Conservation (phyloP, 805 yeast species). For the Saccharomycodes ludwigii region DNA sequence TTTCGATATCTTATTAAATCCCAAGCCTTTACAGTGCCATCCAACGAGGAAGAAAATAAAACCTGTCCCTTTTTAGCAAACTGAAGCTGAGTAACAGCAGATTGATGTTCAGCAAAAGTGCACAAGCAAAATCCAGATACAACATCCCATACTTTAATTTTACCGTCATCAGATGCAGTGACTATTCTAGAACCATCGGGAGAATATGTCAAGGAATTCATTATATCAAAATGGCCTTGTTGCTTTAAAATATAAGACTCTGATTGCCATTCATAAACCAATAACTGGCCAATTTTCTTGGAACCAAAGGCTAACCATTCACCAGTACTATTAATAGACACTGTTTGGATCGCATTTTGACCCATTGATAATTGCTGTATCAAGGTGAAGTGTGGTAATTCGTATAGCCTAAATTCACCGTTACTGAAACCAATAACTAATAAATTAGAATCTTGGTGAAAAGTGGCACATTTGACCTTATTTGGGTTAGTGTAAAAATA, state of each 20-base stretch:
- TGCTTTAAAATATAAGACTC: constrained; percentile 91
- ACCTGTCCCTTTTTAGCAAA: constrained; percentile 89
- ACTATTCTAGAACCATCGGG: constrained; percentile 91
- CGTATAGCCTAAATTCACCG: constrained; percentile 88
- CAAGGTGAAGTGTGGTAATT: constrained; percentile 65
- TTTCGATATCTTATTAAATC: constrained; percentile 87
- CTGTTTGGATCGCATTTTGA: constrained; percentile 76
- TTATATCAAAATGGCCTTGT: constrained; percentile 92
- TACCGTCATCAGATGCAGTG: constrained; percentile 94
- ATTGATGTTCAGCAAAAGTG: constrained; percentile 82
- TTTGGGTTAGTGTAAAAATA: constrained; percentile 54
- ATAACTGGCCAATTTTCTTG: constrained; percentile 74
- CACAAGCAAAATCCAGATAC: constrained; percentile 84
- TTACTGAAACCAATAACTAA: constrained; percentile 80
- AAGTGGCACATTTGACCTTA: constrained; percentile 68
- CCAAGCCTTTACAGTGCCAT: constrained; percentile 97
- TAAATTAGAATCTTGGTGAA: constrained; percentile 59
- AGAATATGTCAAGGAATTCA: constrained; percentile 74
- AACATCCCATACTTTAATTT: constrained; percentile 93
- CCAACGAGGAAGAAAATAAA: constrained; percentile 79
- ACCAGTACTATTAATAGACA: constrained; percentile 68
- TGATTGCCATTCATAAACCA: constrained; percentile 98
- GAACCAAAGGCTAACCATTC: constrained; percentile 98
- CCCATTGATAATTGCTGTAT: constrained; percentile 88
- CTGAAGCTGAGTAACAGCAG: constrained; percentile 77